These are phyloP conservation scores for Leucogyrophana mollusca DNA, from an alignment of 768 basidiomycete species.

Conservation along the genomic window DNA sequence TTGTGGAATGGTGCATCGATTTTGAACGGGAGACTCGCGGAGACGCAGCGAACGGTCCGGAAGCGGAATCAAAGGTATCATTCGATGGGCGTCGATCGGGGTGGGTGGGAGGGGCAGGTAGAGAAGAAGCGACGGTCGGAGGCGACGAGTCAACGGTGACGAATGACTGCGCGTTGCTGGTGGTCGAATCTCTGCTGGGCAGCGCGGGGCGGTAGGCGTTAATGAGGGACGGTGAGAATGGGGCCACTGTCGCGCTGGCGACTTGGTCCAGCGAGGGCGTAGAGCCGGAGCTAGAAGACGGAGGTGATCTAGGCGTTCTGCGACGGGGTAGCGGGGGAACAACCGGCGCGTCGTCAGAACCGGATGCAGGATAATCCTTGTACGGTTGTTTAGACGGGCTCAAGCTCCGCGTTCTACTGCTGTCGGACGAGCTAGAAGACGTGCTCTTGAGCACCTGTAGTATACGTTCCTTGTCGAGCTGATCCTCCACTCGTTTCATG, in stretches of 20 bases:
- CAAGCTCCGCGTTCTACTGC: constrained; percentile 26
- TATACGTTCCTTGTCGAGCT: constrained; percentile 67
- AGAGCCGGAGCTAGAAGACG: constrained; percentile 33
- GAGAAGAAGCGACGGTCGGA: constrained; percentile 33
- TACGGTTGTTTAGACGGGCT: constrained; percentile 26
- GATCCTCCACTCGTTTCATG: constrained; percentile 66
- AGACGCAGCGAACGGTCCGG: constrained; percentile 23
- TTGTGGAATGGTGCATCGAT: constrained; percentile 49
- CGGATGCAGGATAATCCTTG: background rate
- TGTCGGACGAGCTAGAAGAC: constrained; percentile 25
- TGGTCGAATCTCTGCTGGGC: constrained; percentile 20
- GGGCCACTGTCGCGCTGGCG: constrained; percentile 33
- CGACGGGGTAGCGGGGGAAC: constrained; percentile 37
- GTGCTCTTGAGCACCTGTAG: constrained; percentile 72
- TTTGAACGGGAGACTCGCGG: constrained; percentile 51
- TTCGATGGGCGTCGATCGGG: constrained; percentile 47
- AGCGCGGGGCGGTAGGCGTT: constrained; percentile 19
- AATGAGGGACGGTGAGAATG: constrained; percentile 5
- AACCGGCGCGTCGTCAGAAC: constrained; percentile 20
- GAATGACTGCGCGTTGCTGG: constrained; percentile 11
- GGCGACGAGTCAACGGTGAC: constrained; percentile 6
- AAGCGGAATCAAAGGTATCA: constrained; percentile 22
- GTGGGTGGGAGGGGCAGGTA: constrained; percentile 49
- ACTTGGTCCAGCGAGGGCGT: constrained; percentile 41
- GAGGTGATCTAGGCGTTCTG: constrained; percentile 27